phyloP scores from a whole-genome alignment of 305 asterid species.

The Rubia peregrina region DNA sequence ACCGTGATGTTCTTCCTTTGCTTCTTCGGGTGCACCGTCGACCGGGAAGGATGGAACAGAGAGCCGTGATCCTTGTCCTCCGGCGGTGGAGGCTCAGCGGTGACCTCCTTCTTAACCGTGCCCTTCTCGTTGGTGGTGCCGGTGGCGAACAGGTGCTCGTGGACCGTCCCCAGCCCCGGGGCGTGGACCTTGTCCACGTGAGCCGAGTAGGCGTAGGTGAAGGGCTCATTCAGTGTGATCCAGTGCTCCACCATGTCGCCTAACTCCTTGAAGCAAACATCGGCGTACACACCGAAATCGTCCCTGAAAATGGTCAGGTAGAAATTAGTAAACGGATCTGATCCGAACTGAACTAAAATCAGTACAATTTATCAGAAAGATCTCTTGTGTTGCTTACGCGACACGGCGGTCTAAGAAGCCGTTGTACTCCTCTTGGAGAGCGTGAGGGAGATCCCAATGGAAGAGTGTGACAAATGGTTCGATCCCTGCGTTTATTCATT shows the following conservation, averaged over 20 bases:
- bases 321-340: too few species aligned
- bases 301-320: background rate
- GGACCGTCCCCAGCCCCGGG: conserved; percentile 3
- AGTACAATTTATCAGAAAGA: background rate
- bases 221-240: conserved; percentile 7
- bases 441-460: background rate
- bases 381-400: background rate
- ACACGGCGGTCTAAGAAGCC: background rate
- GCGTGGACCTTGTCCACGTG: conserved; percentile 9
- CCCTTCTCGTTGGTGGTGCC: background rate
- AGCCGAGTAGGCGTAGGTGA: conserved; percentile 7
- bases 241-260: background rate
- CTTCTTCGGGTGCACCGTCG: background rate
- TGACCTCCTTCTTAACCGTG: background rate
- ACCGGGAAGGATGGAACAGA: conserved; percentile 4
- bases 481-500: background rate
- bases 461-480: conserved; percentile 1
- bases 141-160: conserved; percentile 1
- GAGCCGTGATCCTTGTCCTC: conserved; percentile 1
- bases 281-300: conserved; percentile 1
- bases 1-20: background rate
- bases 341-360: too few species aligned
- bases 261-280: background rate
- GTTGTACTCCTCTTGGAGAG: conserved; percentile 5
- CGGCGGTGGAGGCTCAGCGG: background rate